Percentiles rank a stretch among this genome's conserved stretches.
Conservation (phyloP, 2,329 filamentous ascomycete species). For the Nemania sp. region DNA sequence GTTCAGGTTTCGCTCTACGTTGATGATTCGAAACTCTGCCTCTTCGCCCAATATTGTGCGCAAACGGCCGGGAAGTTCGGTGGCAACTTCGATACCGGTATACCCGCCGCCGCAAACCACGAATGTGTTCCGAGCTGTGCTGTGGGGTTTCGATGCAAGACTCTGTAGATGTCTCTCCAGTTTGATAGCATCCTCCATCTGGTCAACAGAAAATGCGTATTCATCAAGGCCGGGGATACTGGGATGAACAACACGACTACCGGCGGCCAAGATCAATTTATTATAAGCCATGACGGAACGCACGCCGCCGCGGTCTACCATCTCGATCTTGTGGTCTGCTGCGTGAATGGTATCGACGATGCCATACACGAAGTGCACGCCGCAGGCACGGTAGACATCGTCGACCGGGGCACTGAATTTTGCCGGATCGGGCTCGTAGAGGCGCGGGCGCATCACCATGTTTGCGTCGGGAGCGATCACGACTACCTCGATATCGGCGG, state of each 20-base stretch:
- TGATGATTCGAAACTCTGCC: constrained; percentile 14
- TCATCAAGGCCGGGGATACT: constrained; percentile 15
- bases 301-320: constrained; percentile 9
- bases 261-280: constrained; percentile 23
- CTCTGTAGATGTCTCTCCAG: constrained; percentile 22
- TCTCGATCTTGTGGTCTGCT: constrained; percentile 12
- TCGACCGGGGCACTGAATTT: constrained; percentile 20
- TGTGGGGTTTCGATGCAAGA: constrained; percentile 18
- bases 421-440: constrained; percentile 24
- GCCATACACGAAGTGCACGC: constrained; percentile 18
- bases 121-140: constrained; percentile 22
- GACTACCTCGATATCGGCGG: constrained; percentile 19
- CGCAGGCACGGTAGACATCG: constrained; percentile 22
- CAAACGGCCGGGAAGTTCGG: constrained; percentile 24
- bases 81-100: constrained; percentile 23
- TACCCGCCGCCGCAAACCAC: constrained; percentile 26
- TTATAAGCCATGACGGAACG: constrained; percentile 13
- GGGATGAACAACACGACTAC: constrained; percentile 21
- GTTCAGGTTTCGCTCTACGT: constrained; percentile 13
- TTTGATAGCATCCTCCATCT: constrained; percentile 25
- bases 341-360: constrained; percentile 20
- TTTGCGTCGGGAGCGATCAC: constrained; percentile 22
- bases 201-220: constrained; percentile 23
- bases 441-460: constrained; percentile 22
- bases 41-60: constrained; percentile 14